phyloP scores from a whole-genome alignment of 371 early-diverging fungal species.

The Mortierella sp. region DNA sequence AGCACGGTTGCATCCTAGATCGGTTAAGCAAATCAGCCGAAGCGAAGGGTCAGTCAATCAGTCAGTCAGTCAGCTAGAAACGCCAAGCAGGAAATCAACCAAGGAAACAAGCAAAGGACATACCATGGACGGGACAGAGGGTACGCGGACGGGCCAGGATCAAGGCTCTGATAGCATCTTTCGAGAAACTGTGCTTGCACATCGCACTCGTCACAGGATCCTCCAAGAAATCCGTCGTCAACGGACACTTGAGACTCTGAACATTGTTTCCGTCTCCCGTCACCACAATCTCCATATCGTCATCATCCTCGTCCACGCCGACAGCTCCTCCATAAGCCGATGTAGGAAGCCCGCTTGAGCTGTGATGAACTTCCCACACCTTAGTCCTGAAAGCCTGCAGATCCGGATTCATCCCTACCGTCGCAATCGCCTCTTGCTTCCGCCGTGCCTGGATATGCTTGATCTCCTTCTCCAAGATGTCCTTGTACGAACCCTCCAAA shows the following conservation, averaged over 20 bases:
- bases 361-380: constrained; percentile 55
- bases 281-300: constrained; percentile 51
- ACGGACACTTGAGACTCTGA: constrained; percentile 43
- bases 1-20: constrained; percentile 42
- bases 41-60: neutral
- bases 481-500: constrained; percentile 23
- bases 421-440: constrained; percentile 29
- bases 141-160: constrained; percentile 27
- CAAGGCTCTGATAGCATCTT: constrained; percentile 28
- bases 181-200: constrained; percentile 56
- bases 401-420: constrained; percentile 28
- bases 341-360: constrained; percentile 22
- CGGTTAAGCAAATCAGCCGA: neutral
- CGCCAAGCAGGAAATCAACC: neutral
- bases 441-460: constrained; percentile 29
- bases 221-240: constrained; percentile 48
- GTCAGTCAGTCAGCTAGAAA: neutral
- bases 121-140: constrained; percentile 54
- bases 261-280: constrained; percentile 17
- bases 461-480: constrained; percentile 23
- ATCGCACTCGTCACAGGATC: constrained; percentile 50
- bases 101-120: neutral
- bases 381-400: constrained; percentile 38
- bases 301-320: constrained; percentile 50
- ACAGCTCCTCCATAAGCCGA: constrained; percentile 14